Conservation (phyloP, 495 filamentous ascomycete genomes). For the Podospora pseudopauciseta region DNA sequence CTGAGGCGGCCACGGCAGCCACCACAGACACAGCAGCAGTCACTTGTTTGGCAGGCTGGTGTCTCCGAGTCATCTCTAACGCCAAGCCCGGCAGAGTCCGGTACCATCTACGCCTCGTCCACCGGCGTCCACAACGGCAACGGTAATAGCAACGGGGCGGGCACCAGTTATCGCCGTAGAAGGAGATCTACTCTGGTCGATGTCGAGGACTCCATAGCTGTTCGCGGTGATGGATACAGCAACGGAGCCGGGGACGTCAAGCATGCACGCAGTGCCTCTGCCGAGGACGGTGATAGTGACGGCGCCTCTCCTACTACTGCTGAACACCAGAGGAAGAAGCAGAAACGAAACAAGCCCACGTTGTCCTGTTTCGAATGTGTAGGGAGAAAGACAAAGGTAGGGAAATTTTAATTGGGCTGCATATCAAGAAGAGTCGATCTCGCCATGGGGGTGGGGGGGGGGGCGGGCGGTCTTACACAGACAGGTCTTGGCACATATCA, state of each 20-base stretch:
- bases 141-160: neutral
- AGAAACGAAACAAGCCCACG: conserved; percentile 73
- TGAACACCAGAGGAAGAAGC: conserved; percentile 55
- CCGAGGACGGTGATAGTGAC: conserved; percentile 26
- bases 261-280: conserved; percentile 16
- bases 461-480: neutral
- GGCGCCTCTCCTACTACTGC: conserved; percentile 34
- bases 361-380: conserved; percentile 70
- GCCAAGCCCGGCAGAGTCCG: conserved; percentile 31
- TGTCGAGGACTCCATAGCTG: neutral
- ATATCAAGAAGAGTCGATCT: too few species aligned
- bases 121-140: neutral
- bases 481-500: neutral
- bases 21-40: neutral
- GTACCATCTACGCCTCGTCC: conserved; percentile 37
- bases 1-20: neutral
- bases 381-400: conserved; percentile 64
- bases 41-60: conserved; percentile 1
- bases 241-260: conserved; percentile 15
- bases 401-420: conserved; percentile 19
- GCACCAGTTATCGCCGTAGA: neutral
- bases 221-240: conserved; percentile 6
- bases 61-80: conserved; percentile 21
- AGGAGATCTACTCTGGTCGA: neutral
- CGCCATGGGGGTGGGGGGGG: too few species aligned